Percentiles rank a stretch among this genome's conserved stretches.
Evolutionary conservation across 129 eudicot species (phyloP).

Genomic region (Ambrosia artemisiifolia): DNA sequence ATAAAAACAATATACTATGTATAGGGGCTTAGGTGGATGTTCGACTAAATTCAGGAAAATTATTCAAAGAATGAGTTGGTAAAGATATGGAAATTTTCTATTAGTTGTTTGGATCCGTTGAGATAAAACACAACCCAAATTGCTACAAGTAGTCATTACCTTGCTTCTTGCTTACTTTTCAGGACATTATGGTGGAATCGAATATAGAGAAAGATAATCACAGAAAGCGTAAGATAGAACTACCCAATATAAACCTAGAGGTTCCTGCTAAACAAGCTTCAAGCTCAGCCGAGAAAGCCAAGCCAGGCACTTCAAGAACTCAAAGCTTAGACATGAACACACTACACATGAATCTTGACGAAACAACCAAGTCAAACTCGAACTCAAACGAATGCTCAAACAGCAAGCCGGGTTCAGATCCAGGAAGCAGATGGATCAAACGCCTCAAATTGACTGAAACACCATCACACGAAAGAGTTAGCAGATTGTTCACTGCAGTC

Average conservation of each 20-base stretch:
- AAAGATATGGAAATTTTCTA: too few relatives aligned
- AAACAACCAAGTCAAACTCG: conserved; percentile 32
- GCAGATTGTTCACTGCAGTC: conserved; percentile 16
- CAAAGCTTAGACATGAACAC: conserved; percentile 73
- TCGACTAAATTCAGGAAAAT: too few relatives aligned
- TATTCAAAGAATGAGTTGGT: too few relatives aligned
- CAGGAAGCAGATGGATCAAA: conserved; percentile 68
- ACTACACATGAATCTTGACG: conserved; percentile 35
- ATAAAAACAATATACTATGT: too few relatives aligned
- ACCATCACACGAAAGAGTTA: conserved; percentile 34
- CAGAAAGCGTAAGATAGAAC: conserved; percentile 28
- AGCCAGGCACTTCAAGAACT: conserved; percentile 67
- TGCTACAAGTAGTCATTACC: neutral
- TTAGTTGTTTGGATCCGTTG: neutral
- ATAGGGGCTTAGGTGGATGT: too few relatives aligned
- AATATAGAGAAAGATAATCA: conserved; percentile 18
- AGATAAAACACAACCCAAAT: neutral
- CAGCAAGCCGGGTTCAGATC: conserved; percentile 29
- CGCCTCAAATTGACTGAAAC: conserved; percentile 69
- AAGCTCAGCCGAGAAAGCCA: conserved; percentile 38
- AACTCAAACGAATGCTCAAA: conserved; percentile 16
- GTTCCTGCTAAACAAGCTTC: conserved; percentile 52
- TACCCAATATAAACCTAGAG: conserved; percentile 61
- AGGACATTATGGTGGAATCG: conserved; percentile 36
- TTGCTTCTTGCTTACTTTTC: conserved; percentile 12